Percentiles rank a stretch among this genome's conserved stretches.
Evolutionary conservation across 495 filamentous ascomycete genomes (phyloP).

Genomic region (Podospora conica): DNA sequence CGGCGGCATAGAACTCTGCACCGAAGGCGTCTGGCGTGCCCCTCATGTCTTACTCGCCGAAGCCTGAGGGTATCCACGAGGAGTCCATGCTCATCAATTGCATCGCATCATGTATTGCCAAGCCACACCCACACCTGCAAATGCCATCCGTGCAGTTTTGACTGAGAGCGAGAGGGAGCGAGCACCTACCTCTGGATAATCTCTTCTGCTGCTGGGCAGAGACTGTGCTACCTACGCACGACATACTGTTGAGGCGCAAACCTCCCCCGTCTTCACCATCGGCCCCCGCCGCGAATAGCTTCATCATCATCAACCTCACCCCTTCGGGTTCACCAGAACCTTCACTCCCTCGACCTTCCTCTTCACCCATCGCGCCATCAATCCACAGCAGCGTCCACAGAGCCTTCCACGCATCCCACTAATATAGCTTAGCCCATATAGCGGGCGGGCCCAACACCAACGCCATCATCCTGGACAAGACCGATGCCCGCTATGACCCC

Average conservation of each 20-base stretch:
- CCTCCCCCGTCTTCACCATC: too few species aligned
- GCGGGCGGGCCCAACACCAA: background rate
- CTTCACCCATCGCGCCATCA: background rate
- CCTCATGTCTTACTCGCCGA: background rate
- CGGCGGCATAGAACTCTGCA: background rate
- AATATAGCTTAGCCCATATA: too few species aligned
- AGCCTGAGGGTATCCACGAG: background rate
- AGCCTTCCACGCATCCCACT: background rate
- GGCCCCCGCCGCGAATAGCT: too few species aligned
- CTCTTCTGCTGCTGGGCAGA: too few species aligned
- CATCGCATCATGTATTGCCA: background rate
- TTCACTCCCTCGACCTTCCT: background rate
- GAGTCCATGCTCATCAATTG: background rate
- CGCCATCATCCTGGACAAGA: too few species aligned
- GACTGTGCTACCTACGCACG: too few species aligned
- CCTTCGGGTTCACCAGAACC: too few species aligned
- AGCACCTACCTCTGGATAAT: background rate
- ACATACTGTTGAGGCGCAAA: too few species aligned
- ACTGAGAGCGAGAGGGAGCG: too few species aligned
- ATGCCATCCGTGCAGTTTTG: too few species aligned
- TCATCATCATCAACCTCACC: too few species aligned
- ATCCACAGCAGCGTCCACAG: background rate
- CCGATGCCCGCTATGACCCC: conserved; percentile 8
- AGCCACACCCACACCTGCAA: background rate
- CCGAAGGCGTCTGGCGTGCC: background rate